Evolutionary conservation across 768 basidiomycete species (phyloP).

Genomic region (Austroboletus eburneus): DNA sequence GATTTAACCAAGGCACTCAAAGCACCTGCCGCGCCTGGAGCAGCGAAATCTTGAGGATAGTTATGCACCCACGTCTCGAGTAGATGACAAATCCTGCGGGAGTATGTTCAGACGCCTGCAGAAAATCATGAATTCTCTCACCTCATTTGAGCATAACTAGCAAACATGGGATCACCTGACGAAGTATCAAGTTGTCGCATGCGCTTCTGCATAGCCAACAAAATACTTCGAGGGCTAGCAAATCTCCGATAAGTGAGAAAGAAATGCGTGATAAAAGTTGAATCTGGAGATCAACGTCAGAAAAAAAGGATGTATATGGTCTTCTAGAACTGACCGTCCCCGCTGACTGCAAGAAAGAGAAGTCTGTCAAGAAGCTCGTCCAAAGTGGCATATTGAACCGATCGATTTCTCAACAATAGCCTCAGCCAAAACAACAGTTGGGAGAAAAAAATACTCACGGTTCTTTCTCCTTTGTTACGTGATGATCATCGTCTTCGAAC

Average conservation of each 20-base stretch:
- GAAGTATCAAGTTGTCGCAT: conserved; percentile 74
- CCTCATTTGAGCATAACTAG: conserved; percentile 88
- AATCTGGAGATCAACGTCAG: conserved; percentile 44
- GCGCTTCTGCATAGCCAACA: conserved; percentile 86
- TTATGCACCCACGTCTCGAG: conserved; percentile 73
- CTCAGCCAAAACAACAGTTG: conserved; percentile 10
- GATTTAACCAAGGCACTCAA: conserved; percentile 74
- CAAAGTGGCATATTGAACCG: conserved; percentile 68
- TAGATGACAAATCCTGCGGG: conserved; percentile 67
- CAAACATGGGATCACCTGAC: conserved; percentile 78
- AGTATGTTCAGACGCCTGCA: conserved; percentile 2
- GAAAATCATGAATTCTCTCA: conserved; percentile 24
- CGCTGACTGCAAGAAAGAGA: conserved; percentile 77
- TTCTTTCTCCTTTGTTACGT: conserved; percentile 42
- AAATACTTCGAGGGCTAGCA: conserved; percentile 68
- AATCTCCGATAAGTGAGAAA: conserved; percentile 82
- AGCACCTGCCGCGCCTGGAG: conserved; percentile 67
- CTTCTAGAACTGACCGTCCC: conserved; percentile 55
- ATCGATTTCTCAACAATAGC: conserved; percentile 35
- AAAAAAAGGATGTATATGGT: conserved; percentile 5
- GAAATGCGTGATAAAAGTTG: conserved; percentile 74
- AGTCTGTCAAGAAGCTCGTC: conserved; percentile 82
- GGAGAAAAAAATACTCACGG: conserved; percentile 37
- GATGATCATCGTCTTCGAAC: conserved; percentile 24
- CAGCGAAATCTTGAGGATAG: conserved; percentile 78